A percentile compares a stretch with the other conserved stretches of the same genome.
Evolutionary conservation across 1,284 basidiomycete genomes (phyloP).

Genomic region (Naganishia albida): DNA sequence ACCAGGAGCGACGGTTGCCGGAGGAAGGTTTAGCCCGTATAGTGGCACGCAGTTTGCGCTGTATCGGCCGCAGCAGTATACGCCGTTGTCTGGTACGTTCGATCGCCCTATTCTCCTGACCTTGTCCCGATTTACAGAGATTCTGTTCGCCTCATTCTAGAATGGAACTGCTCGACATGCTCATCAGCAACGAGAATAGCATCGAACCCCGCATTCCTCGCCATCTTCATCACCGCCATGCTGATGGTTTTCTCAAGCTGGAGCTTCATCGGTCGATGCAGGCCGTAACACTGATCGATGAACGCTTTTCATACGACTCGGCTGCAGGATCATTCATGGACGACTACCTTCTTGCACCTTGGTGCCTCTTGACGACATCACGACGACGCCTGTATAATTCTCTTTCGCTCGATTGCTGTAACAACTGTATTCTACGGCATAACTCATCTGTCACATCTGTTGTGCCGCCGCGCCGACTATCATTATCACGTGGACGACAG

Average conservation of each 20-base stretch:
- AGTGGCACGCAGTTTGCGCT: slow-evolving; percentile 74
- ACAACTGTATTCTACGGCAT: too few species aligned
- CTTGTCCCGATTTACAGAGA: slow-evolving; percentile 23
- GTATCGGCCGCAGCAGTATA: slow-evolving; percentile 68
- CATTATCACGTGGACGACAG: too few species aligned
- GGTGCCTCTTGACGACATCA: not conserved
- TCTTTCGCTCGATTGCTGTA: too few species aligned
- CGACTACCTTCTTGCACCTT: not conserved
- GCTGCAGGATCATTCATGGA: not conserved
- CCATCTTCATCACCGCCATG: slow-evolving; percentile 32
- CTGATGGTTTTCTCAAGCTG: slow-evolving; percentile 34
- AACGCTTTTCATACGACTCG: not conserved
- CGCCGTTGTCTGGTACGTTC: slow-evolving; percentile 27
- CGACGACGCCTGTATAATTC: slow-evolving; percentile 1
- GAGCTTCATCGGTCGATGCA: slow-evolving; percentile 30
- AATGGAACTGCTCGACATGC: slow-evolving; percentile 76
- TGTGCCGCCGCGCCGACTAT: too few species aligned
- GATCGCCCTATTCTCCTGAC: slow-evolving; percentile 1
- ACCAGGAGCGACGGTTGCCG: slow-evolving; percentile 60
- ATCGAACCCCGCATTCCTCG: slow-evolving; percentile 25
- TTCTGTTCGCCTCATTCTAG: slow-evolving; percentile 53
- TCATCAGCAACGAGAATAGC: slow-evolving; percentile 47
- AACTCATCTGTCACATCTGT: too few species aligned
- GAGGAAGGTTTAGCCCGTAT: slow-evolving; percentile 72
- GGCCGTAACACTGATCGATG: not conserved